Conservation (phyloP, 2,329 filamentous ascomycete genomes). For the Hymenoscyphus scutula region DNA sequence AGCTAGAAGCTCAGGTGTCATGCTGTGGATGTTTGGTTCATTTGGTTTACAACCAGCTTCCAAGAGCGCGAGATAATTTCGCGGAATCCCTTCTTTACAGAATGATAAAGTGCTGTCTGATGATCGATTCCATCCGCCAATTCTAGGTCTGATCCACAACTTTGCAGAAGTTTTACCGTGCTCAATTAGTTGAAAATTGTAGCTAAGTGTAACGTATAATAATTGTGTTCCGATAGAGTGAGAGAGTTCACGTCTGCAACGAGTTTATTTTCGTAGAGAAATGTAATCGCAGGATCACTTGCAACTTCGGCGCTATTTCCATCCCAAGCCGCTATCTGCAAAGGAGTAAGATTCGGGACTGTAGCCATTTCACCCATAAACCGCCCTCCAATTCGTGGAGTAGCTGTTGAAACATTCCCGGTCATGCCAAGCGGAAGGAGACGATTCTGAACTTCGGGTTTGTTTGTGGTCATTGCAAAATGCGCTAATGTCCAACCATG, state of each 20-base stretch:
- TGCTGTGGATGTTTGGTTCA: not conserved
- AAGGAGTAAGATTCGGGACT: not conserved
- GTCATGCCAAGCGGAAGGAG: not conserved
- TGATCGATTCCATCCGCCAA: not conserved
- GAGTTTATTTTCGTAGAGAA: not conserved
- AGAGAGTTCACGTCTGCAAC: not conserved
- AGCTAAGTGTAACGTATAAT: not conserved
- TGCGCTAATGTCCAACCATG: not conserved
- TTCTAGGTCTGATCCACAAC: not conserved
- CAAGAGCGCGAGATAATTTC: not conserved
- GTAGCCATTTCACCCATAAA: not conserved
- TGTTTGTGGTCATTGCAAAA: not conserved
- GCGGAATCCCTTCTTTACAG: not conserved
- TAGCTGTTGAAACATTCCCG: not conserved
- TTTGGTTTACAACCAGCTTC: not conserved
- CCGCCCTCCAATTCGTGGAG: no score
- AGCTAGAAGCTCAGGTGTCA: not conserved
- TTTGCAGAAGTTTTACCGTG: not conserved
- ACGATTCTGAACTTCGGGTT: not conserved
- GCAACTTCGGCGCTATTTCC: not conserved
- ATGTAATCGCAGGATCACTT: not conserved
- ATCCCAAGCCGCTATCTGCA: not conserved
- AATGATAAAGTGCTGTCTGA: not conserved
- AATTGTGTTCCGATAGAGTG: not conserved
- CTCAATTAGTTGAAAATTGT: not conserved